Percentiles rank a stretch among this genome's conserved stretches.
Evolutionary conservation across 768 basidiomycete genomes (phyloP).

Genomic region (Mycena floridula): DNA sequence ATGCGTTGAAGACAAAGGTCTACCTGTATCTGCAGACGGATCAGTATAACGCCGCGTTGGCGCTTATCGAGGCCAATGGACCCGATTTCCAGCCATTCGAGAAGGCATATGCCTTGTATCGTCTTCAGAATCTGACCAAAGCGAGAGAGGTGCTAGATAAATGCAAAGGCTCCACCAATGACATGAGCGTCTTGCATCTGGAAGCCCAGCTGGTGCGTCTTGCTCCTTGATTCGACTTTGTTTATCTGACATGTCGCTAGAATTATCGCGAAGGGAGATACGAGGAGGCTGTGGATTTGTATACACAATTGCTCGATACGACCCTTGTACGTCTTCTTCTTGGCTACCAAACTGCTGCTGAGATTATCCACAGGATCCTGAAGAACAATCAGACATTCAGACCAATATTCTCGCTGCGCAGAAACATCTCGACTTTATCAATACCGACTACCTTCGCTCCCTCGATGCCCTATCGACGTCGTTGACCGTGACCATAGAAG

Average conservation of each 20-base stretch:
- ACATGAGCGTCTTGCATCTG: conserved; percentile 68
- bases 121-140: conserved; percentile 71
- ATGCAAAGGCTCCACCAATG: conserved; percentile 34
- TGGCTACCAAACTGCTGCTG: neutral
- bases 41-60: conserved; percentile 65
- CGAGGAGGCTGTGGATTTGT: conserved; percentile 66
- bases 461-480: conserved; percentile 55
- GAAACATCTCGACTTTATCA: conserved; percentile 80
- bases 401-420: conserved; percentile 82
- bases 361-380: conserved; percentile 52
- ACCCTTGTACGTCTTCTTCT: conserved; percentile 54
- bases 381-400: conserved; percentile 83
- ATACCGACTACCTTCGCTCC: conserved; percentile 56
- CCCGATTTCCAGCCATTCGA: conserved; percentile 47
- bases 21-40: conserved; percentile 86
- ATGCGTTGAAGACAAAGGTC: conserved; percentile 79
- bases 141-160: conserved; percentile 51
- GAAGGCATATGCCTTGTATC: conserved; percentile 78
- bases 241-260: conserved; percentile 31
- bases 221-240: neutral
- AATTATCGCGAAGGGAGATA: conserved; percentile 76
- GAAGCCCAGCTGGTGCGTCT: conserved; percentile 77
- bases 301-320: conserved; percentile 75
- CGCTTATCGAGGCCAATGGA: conserved; percentile 38
- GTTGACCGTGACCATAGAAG: conserved; percentile 49